Evolutionary conservation across 106 monocot species (phyloP), one percentile per base, ranked within the genome.

Genomic region (Dendrobium catenatum): DNA sequence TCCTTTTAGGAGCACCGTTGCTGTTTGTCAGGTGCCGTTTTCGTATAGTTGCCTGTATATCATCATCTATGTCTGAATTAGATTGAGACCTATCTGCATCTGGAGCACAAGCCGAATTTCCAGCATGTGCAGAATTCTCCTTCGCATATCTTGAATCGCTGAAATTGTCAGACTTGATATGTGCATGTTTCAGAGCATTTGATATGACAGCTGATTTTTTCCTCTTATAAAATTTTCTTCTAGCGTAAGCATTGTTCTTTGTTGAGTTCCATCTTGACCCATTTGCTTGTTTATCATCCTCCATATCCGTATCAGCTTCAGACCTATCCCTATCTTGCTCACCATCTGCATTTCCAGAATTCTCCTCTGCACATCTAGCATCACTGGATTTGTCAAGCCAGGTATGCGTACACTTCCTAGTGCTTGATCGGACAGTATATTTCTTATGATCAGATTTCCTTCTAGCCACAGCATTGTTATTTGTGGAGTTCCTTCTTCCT

Each of bases 401-500:
- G 40, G 33, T 72, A 40, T 72, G 33, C 40, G 7, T 18, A 44
- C 6, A 44, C 19, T 74, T 43, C 74, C 41, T 43, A n/a, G 20
- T 20, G 19, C 74, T 79, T 73, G 22, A 47, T 56, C n/a, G 61
- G 48, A 27, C 66, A 33, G 44, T 81, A 29, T 74, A 61, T 86
- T 49, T 81, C 79, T 89, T 77, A 72, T n/a, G 64, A 15, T 41
- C 31, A 79, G 66, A 66, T 74, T 44, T 74, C 29, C 42, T 44
- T 44, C 42, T 74, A 2, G 8, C 10, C 20, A 43, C 5, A 74
- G 20, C 7, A 74, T 74, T 44, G 10, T 3, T 44, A 74, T 74
- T 74, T 74, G 17, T 74, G 1, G 5, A 17, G 17, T 72, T 83
- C 33, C 70, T 78, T 86, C 20, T 80, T 80, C 37, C 73, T 86